phyloP scores from a whole-genome alignment of 1,139 yeast genomes.

The Lodderomyces oxycetoniae region DNA sequence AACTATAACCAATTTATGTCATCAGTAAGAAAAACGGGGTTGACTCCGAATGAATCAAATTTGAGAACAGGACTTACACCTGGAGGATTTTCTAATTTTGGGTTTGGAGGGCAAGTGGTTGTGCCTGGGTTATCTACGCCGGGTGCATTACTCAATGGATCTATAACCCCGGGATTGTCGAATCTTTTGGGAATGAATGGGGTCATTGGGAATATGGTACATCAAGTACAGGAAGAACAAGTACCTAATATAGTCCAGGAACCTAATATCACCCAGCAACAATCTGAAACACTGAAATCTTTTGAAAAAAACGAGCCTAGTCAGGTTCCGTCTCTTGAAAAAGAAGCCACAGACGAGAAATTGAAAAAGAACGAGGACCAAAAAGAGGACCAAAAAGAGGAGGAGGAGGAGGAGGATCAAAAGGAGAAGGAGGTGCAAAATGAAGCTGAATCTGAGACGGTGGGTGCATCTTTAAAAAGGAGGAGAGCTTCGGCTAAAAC shows the following conservation, averaged over 20 bases:
- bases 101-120: constrained; percentile 25
- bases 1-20: constrained; percentile 27
- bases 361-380: constrained; percentile 9
- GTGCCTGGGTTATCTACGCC: constrained; percentile 45
- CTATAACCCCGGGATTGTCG: constrained; percentile 46
- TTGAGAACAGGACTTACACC: constrained; percentile 63
- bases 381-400: constrained; percentile 13
- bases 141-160: constrained; percentile 36
- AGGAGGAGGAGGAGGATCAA: constrained; percentile 7
- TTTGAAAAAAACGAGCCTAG: too few relatives aligned
- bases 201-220: neutral
- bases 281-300: too few relatives aligned
- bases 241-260: constrained; percentile 1
- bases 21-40: constrained; percentile 47
- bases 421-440: constrained; percentile 25
- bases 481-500: constrained; percentile 4
- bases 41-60: constrained; percentile 67
- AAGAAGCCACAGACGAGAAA: constrained; percentile 7
- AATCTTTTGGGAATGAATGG: constrained; percentile 32
- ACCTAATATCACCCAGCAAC: too few relatives aligned
- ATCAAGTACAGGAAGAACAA: neutral
- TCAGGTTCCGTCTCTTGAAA: too few relatives aligned
- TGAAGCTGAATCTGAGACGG: neutral
- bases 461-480: constrained; percentile 20
- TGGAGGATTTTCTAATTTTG: constrained; percentile 25